Evolutionary conservation across 371 early-diverging fungal species (phyloP).

Genomic region (Polyrhizophydium stewartii): DNA sequence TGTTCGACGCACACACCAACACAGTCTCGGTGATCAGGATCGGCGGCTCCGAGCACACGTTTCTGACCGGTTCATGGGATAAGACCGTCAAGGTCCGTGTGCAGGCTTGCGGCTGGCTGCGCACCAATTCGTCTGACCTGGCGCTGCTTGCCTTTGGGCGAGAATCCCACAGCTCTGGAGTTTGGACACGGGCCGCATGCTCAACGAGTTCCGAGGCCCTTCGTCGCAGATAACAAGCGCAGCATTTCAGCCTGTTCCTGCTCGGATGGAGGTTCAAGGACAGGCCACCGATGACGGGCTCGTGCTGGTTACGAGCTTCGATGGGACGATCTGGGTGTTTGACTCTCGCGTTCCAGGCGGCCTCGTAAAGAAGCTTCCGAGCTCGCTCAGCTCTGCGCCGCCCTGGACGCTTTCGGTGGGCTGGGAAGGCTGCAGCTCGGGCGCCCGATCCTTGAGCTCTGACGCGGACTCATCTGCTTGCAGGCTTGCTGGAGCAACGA

Average conservation of each 20-base stretch:
- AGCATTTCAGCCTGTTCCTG: constrained; percentile 61
- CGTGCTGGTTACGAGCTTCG: constrained; percentile 78
- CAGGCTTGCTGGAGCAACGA: constrained; percentile 79
- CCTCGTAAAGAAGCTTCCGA: constrained; percentile 49
- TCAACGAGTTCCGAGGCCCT: constrained; percentile 68
- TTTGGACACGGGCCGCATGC: constrained; percentile 70
- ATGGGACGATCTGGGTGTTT: constrained; percentile 78
- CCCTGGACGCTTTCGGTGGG: constrained; percentile 85
- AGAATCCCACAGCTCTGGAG: constrained; percentile 76
- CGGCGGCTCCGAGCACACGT: constrained; percentile 66
- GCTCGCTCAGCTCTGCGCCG: constrained; percentile 57
- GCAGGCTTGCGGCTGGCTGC: not conserved
- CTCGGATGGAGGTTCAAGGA: not conserved
- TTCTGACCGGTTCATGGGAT: constrained; percentile 95
- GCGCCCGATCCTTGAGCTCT: not conserved
- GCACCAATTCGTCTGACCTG: no score
- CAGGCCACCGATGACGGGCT: constrained; percentile 25
- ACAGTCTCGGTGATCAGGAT: constrained; percentile 82
- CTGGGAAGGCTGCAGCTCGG: no score
- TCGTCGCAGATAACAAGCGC: constrained; percentile 76
- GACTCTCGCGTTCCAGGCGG: constrained; percentile 68
- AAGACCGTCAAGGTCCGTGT: constrained; percentile 28
- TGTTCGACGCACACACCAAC: constrained; percentile 71
- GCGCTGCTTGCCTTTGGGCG: not conserved
- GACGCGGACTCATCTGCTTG: not conserved